Evolutionary conservation across 768 basidiomycete species (phyloP), one percentile per base, ranked within the genome.

Genomic region (Ephemerocybe angulata): DNA sequence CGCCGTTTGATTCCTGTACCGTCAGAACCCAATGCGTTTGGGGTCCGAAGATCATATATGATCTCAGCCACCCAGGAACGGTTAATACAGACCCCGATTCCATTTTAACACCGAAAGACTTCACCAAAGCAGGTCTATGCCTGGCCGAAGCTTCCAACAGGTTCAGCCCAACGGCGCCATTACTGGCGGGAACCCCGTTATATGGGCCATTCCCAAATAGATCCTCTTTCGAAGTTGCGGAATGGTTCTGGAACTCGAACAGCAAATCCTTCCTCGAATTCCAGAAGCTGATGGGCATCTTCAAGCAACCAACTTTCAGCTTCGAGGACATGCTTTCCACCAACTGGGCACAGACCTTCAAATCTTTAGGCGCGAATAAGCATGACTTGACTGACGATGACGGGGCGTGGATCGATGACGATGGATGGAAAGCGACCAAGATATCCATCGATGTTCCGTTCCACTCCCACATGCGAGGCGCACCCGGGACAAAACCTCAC

Each of bases 401-500:
- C 13, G 47, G 30, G 8, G 30, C 10, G 7, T 52, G 51, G 54
- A 24, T 49, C 21, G 47, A 37, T 6, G 46, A 55, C 22, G 7
- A 6, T 15, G 33, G 47, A 12, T 55, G 54, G 54, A 33, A 25
- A 4, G 19, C 25, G 27, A 29, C 47, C 12, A 7, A 25, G 4
- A 27, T 55, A 11, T 15, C 10, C 2, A 38, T 55, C 4, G 13
- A 48, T 11, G 38, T 55, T 7, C 54, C 54, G 7, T 24, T 55
- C 33, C 46, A 55, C 37, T 13, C 24, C 31, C 15, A 21, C 7
- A 41, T 27, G 28, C 27, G 6, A 15, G 3, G 21, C 7, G 38
- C 11, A 6, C 59, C 55, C 12, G 53, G 62, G 2, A 37, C 56
- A 6, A 25, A 38, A 41, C 25, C 43, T 5, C 57, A 57, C 17